Evolutionary conservation across 805 yeast genomes (phyloP), one percentile per base, ranked within the genome.

Genomic region (Hanseniaspora thailandica): DNA sequence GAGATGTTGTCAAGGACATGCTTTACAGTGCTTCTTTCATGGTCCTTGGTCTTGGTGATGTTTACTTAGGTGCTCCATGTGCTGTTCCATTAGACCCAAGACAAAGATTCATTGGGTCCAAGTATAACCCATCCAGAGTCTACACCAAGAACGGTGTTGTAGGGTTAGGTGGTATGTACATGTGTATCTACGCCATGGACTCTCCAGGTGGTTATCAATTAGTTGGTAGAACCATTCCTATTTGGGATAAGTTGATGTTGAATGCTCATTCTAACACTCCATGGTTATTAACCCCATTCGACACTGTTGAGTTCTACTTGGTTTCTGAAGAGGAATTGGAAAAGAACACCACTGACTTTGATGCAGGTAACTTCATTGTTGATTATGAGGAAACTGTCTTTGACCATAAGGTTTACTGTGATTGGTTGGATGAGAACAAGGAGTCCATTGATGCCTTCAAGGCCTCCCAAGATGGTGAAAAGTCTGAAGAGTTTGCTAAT

Each of bases 121-220:
- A 90, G 70, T 93, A 90, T 71, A 90, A 90, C 66, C 98, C 98
- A 38, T 85, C 96, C 13, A 79, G 98, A 73, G 86, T 97, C 1
- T 89, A 76, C 72, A 90, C 98, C 2, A 96, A 96, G 38, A 86
- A 87, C 64, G 98, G 98, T 60, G 85, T 93, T 35, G 97, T 90
- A 57, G 98, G 98, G 63, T 82, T 93, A 65, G 98, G 98, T 58
- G 97, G 98, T 61, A 87, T 84, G 86, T 93, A 88, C 76, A 89
- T 90, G 97, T 90, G 97, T 72, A 89, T 90, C 61, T 90, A 90
- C 69, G 87, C 97, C 31, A 89, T 90, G 90, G 94, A 87, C 60
- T 87, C 96, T 25, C 98, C 98, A 46, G 98, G 98, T 70, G 98
- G 98, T 31, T 90, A 90, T 70, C 97, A 90, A 71, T 76, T 90